Evolutionary conservation across 192 early-diverging fungal genomes (phyloP), one percentile per base, ranked within the genome.

Genomic region (Diversispora eburnea): DNA sequence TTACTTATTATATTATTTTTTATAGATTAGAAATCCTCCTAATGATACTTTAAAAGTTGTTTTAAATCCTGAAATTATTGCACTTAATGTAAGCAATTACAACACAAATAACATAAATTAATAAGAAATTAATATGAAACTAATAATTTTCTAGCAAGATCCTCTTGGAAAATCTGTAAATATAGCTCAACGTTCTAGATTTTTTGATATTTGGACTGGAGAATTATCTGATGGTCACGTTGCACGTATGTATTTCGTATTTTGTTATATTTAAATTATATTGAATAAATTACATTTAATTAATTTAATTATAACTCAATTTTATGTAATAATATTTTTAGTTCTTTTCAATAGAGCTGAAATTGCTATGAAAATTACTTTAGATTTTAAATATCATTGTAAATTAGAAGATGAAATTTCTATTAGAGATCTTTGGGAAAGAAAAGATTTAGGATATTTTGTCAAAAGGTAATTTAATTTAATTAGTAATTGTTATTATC

Each of bases 21-120:
- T 7, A 62, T 62, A 62, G 60, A 43, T 62, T 22, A 75, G 72
- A 62, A 76, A 79, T 42, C 51, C 81, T 59, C 69, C 70, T 9
- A 3, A 0, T 0, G 69, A 81, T 3, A 71, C 75, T 39, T 56
- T 78, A n/a, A 57, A 57, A 20, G 85, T 85, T 48, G n/a, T 87
- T 1, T 62, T 56, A 10, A 83, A 87, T 73, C 43, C 54, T 10
- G 83, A 88, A 20, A 78, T 88, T 25, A 87, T 90, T 68, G 83
- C 79, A 7, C 71, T 90, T 62, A 87, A 87, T 57, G 60, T 62
- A 43, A 41, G 60, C 22, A 41, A 41, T 25, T 6, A 5, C 3
- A 62, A 43, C 15, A n/a, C n/a, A n/a, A n/a, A n/a, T n/a, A n/a
- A n/a, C n/a, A n/a, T n/a, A n/a, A n/a, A n/a, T 62, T 43, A 17